Base-by-base conservation (phyloP, 768 basidiomycete genomes). In the Suillus brevipes region DNA sequence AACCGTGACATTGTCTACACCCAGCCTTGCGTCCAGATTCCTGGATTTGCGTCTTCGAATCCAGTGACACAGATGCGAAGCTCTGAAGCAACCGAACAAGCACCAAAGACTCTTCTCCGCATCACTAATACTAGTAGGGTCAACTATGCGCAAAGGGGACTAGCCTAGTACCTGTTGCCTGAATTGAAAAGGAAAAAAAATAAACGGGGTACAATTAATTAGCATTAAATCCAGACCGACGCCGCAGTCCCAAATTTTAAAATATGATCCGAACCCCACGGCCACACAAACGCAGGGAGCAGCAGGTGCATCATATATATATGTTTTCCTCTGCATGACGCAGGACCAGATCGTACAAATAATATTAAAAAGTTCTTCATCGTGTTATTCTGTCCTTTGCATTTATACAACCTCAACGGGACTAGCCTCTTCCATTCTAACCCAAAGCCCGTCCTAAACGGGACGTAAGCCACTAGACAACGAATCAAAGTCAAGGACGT, bases 121-220 rank as follows among this genome's bases (percentile, higher is more conserved):
- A 28, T 28, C 28, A 28, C n/a, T n/a, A 28, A 3, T 28, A 28
- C 28, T 28, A 28, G 3, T 28, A 28, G 23, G 4, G 28, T 63
- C 25, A 10, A 10, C n/a, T 28, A 18, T 14, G 61, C 42, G 23
- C 18, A 36, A 53, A 36, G 42, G 37, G 23, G 43, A 65, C 8
- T 6, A 3, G 43, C 65, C 8, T 36, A 36, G 34, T 64, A 77
- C 74, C 73, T 82, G 81, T 66, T 83, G 82, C 0, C 83, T 88
- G 86, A 87, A 64, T 88, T 88, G 77, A 89, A 89, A 31, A 31
- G 31, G 89, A 6, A 86, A 75, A 73, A 89, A 90, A 66, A 91
- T 89, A 78, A 84, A 88, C 1, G 88, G 2, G 82, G 79, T 18
- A 42, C 20, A 20, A 10, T 12, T 5, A n/a, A n/a, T 10, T n/a